A percentile compares a stretch with the other conserved stretches of the same genome.
Conservation (phyloP, 257 asterid species). For the Leonotis leonurus region DNA sequence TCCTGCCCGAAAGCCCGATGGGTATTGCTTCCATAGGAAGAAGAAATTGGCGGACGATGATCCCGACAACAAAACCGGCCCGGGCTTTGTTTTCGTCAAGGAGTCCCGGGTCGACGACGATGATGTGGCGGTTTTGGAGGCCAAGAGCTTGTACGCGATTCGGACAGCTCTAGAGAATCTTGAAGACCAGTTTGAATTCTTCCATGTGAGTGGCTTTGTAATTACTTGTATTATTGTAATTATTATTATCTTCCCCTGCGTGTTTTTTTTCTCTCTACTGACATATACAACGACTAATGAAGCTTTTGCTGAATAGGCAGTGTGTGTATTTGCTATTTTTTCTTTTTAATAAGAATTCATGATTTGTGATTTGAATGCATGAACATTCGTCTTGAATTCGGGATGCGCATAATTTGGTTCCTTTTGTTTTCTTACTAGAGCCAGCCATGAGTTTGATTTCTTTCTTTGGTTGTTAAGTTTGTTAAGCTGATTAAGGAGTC, state of each 20-base stretch:
- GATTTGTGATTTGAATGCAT: background rate
- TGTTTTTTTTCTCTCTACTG: too few relatives aligned
- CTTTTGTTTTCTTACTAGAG: background rate
- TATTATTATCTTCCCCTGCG: too few relatives aligned
- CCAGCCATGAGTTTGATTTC: background rate
- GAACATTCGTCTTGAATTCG: background rate
- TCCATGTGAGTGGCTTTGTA: constrained; percentile 57
- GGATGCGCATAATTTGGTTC: background rate
- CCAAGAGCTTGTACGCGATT: constrained; percentile 77
- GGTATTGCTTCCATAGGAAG: constrained; percentile 28
- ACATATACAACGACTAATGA: too few relatives aligned
- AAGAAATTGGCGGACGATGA: constrained; percentile 29
- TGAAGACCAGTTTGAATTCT: constrained; percentile 93
- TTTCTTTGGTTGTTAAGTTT: background rate
- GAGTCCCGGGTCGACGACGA: constrained; percentile 54
- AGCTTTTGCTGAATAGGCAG: too few relatives aligned
- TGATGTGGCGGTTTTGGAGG: constrained; percentile 66
- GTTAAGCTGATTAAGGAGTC: background rate
- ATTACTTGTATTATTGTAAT: too few relatives aligned
- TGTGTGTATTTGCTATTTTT: too few relatives aligned
- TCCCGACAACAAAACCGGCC: constrained; percentile 23
- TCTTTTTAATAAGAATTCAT: background rate
- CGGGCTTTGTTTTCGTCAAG: constrained; percentile 75
- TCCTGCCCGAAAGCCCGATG: constrained; percentile 34
- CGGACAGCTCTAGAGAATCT: constrained; percentile 91